Conservation (phyloP, 371 early-diverging fungal genomes). For the Funneliformis caledonium region DNA sequence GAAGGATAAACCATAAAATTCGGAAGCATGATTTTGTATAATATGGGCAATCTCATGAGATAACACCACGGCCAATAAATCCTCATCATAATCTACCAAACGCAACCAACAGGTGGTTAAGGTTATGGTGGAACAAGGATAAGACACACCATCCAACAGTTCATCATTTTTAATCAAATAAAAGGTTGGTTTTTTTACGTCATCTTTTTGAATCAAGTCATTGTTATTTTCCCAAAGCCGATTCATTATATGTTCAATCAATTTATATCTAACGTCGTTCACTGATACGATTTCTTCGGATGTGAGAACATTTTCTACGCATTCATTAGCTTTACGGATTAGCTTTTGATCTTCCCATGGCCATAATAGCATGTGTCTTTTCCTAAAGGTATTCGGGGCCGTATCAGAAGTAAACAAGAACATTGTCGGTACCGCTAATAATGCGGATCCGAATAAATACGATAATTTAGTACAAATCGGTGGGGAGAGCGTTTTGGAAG, state of each 20-base stretch:
- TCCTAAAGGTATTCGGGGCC: slow-evolving; percentile 20
- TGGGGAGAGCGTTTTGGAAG: neutral
- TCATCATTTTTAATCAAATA: slow-evolving; percentile 28
- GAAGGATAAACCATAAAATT: slow-evolving; percentile 60
- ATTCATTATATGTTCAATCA: neutral
- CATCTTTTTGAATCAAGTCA: neutral
- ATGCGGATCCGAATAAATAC: neutral
- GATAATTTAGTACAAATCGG: neutral
- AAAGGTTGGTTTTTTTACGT: neutral
- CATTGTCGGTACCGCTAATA: neutral
- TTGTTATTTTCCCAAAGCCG: slow-evolving; percentile 13
- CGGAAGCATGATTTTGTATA: slow-evolving; percentile 65
- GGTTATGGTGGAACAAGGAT: slow-evolving; percentile 29
- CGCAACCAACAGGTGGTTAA: slow-evolving; percentile 42
- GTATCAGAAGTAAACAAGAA: slow-evolving; percentile 14
- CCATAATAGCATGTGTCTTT: slow-evolving; percentile 26
- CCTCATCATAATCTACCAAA: slow-evolving; percentile 58
- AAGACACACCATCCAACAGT: slow-evolving; percentile 26
- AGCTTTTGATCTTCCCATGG: slow-evolving; percentile 26
- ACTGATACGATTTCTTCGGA: neutral
- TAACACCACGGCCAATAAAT: slow-evolving; percentile 60
- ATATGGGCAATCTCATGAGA: slow-evolving; percentile 69
- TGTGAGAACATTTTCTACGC: neutral
- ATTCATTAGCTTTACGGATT: slow-evolving; percentile 1
- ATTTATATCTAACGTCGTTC: neutral